Percentiles rank a stretch among this genome's conserved stretches.
phyloP scores from a whole-genome alignment of 257 asterid genomes.

The Salvia miltiorrhiza region DNA sequence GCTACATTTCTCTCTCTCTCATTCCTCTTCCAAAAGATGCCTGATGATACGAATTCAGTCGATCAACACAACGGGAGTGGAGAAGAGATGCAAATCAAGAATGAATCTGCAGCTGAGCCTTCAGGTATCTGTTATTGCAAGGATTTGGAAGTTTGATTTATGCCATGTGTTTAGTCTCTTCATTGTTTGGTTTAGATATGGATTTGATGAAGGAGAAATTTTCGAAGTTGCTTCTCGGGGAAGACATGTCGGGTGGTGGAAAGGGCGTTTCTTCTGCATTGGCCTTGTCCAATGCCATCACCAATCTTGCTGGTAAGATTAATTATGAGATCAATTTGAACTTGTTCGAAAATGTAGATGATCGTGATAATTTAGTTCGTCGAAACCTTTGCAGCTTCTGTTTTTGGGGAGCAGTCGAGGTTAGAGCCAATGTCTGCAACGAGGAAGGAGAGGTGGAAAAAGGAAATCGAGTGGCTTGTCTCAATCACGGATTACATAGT shows the following conservation, averaged over 20 bases:
- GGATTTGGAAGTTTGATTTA: too few relatives aligned
- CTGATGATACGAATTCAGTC: too few relatives aligned
- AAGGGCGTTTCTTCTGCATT: slow-evolving; percentile 92
- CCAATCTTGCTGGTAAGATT: slow-evolving; percentile 82
- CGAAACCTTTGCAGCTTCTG: slow-evolving; percentile 70
- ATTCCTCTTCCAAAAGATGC: too few relatives aligned
- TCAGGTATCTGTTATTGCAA: slow-evolving; percentile 31
- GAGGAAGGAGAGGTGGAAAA: slow-evolving; percentile 72
- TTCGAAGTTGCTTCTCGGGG: slow-evolving; percentile 79
- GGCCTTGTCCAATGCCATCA: slow-evolving; percentile 83
- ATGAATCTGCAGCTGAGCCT: slow-evolving; percentile 23
- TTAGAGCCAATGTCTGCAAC: slow-evolving; percentile 78
- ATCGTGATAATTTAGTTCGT: too few relatives aligned
- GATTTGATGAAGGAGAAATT: slow-evolving; percentile 76
- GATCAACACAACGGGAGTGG: too few relatives aligned
- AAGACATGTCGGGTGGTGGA: slow-evolving; percentile 95
- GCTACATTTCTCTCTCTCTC: slow-evolving; percentile 6
- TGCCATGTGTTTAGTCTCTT: too few relatives aligned
- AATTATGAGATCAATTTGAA: too few relatives aligned
- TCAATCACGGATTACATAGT: slow-evolving; percentile 81
- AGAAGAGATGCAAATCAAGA: slow-evolving; percentile 16
- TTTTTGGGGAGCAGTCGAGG: slow-evolving; percentile 73
- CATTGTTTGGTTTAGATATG: slow-evolving; percentile 41
- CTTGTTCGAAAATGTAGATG: too few relatives aligned
- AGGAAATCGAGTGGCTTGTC: slow-evolving; percentile 78